Evolutionary conservation across 169 alveolate species (phyloP).

Genomic region (Besnoitia besnoiti): DNA sequence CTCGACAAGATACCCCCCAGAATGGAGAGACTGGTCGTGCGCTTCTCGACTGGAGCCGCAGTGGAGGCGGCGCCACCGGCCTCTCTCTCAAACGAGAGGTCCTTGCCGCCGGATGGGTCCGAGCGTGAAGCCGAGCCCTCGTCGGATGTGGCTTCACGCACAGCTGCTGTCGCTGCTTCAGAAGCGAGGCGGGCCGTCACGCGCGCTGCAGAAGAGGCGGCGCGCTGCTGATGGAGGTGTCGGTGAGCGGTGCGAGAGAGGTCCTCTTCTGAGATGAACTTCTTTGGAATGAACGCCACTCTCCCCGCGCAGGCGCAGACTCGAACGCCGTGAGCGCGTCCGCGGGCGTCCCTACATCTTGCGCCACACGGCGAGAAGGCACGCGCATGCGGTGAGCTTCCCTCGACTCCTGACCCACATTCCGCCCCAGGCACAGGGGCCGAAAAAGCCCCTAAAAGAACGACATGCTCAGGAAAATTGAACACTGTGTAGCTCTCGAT

Average conservation of each 20-base stretch:
- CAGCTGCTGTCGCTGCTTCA: not conserved
- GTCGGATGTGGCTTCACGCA: not conserved
- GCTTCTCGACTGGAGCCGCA: not conserved
- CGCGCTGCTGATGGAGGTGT: not conserved
- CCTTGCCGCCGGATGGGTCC: not conserved
- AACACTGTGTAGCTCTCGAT: not conserved
- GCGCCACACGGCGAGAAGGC: no score
- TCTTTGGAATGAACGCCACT: not conserved
- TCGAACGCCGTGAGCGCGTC: not conserved
- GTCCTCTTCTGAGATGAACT: not conserved
- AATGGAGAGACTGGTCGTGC: not conserved
- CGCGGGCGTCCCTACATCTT: not conserved
- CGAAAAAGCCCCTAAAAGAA: not conserved
- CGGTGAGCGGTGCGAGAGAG: not conserved
- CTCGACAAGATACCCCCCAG: no score
- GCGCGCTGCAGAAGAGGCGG: not conserved
- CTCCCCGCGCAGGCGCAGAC: not conserved
- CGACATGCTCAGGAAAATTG: conserved; percentile 8
- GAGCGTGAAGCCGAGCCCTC: not conserved
- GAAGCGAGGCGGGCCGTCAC: not conserved
- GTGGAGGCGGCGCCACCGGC: not conserved
- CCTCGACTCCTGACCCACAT: no score
- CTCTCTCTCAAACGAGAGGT: not conserved
- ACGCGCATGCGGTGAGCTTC: not conserved
- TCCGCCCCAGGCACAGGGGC: not conserved